Evolutionary conservation across 179 eudicot species (phyloP).

Genomic region (Carnegiea gigantea): DNA sequence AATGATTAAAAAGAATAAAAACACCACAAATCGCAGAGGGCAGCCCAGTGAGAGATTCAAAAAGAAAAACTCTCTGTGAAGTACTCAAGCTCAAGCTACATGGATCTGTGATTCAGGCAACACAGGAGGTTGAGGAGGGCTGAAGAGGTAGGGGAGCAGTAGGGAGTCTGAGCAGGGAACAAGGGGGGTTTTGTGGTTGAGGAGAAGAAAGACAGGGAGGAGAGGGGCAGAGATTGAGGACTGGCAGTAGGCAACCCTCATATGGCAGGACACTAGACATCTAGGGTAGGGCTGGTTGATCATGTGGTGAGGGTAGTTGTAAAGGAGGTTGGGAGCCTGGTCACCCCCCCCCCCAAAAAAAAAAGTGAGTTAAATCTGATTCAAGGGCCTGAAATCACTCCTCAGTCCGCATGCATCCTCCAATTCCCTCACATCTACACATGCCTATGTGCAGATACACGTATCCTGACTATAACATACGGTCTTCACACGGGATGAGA

Average conservation of each 20-base stretch:
- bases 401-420: too few species aligned
- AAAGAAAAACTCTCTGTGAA: background rate
- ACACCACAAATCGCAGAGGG: background rate
- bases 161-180: background rate
- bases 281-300: too few species aligned
- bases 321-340: too few species aligned
- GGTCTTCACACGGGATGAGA: background rate
- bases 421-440: too few species aligned
- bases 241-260: too few species aligned
- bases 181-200: background rate
- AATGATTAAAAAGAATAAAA: too few species aligned
- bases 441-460: background rate
- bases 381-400: too few species aligned
- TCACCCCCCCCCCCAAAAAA: too few species aligned
- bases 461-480: background rate
- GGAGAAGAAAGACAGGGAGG: background rate
- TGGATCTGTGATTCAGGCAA: background rate
- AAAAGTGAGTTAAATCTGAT: too few species aligned
- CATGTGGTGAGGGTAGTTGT: too few species aligned
- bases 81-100: background rate
- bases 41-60: background rate
- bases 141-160: background rate
- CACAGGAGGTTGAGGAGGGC: background rate
- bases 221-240: background rate
- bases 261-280: too few species aligned